Base-by-base conservation (phyloP, 768 basidiomycete species). In the Russula olivacea region DNA sequence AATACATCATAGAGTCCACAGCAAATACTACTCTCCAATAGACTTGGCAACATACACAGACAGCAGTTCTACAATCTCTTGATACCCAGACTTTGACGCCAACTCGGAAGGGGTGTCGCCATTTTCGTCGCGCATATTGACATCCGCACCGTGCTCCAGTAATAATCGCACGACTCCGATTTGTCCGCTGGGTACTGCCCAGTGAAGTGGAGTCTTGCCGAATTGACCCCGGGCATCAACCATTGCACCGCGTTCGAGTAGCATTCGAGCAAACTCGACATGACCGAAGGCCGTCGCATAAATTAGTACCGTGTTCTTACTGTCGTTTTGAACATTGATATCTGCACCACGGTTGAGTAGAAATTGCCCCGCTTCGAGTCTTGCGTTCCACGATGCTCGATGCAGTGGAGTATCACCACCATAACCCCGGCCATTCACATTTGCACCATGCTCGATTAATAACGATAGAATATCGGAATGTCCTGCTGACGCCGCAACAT, bases 221-320 rank as follows among this genome's bases (percentile, higher is more conserved):
- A 0, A 12, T 0, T 7, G 0, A 4, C 1, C 0, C 2, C 1
- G 52, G n/a, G 32, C 32, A 53, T 36, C 10, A 21, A 53, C 23
- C 52, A 5, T 1, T 21, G 52, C n/a, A 11, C n/a, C 19, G 52
- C 17, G 52, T 14, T 53, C 51, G 11, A 53, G 32, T 14, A 53
- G 52, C 51, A 52, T 52, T 21, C 52, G 52, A 34, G 34, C n/a
- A 23, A 53, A 23, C 17, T 52, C 50, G 19, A 12, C 3, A 6
- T 12, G 50, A n/a, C 30, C 30, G 0, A 0, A 0, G 0, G 0
- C 1, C 17, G 19, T 19, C 1, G 50, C 50, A 7, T 3, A 3
- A 1, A 11, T 4, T 32, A 52, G 11, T 0, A 34, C n/a, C 2
- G 52, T 52, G 3, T 3, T 4, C 3, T 5, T 7, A 53, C 0